Conservation (phyloP, 2,329 filamentous ascomycete genomes). For the Myrmaecium sp. region DNA sequence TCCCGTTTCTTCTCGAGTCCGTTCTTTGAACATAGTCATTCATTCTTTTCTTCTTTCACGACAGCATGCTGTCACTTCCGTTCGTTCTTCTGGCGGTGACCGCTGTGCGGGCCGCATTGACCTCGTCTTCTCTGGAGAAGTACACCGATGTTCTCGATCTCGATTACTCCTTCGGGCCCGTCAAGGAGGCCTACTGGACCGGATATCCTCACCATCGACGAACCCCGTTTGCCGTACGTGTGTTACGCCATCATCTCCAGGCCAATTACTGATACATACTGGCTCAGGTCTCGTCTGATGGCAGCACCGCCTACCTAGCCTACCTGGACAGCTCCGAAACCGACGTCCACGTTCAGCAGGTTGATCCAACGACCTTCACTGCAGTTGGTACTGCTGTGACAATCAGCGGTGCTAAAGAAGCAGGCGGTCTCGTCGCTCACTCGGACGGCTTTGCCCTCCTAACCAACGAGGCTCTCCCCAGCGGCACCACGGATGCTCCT, state of each 20-base stretch:
- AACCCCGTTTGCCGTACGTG: conserved; percentile 36
- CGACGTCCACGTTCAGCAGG: conserved; percentile 39
- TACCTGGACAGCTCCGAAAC: conserved; percentile 40
- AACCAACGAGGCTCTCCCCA: conserved; percentile 37
- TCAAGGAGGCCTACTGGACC: conserved; percentile 46
- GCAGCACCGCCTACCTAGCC: conserved; percentile 40
- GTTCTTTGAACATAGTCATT: no score
- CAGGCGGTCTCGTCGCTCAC: conserved; percentile 43
- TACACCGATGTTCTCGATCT: conserved; percentile 29
- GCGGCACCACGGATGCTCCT: conserved; percentile 32
- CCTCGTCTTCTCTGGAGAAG: conserved; percentile 25
- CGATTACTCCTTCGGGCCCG: conserved; percentile 36
- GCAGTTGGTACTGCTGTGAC: conserved; percentile 36
- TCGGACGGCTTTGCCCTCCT: conserved; percentile 46
- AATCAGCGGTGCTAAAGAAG: conserved; percentile 37
- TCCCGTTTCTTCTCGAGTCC: no score
- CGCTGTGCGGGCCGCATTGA: conserved; percentile 19
- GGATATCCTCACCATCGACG: conserved; percentile 42
- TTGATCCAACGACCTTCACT: conserved; percentile 37
- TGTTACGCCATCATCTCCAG: neutral
- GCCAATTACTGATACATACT: no score
- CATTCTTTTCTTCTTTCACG: conserved; percentile 10
- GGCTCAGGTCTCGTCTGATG: conserved; percentile 37
- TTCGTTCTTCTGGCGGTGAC: conserved; percentile 17
- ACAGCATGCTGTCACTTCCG: conserved; percentile 14